Conservation (phyloP, 208 protist species). For the Strigomonas culicis region DNA sequence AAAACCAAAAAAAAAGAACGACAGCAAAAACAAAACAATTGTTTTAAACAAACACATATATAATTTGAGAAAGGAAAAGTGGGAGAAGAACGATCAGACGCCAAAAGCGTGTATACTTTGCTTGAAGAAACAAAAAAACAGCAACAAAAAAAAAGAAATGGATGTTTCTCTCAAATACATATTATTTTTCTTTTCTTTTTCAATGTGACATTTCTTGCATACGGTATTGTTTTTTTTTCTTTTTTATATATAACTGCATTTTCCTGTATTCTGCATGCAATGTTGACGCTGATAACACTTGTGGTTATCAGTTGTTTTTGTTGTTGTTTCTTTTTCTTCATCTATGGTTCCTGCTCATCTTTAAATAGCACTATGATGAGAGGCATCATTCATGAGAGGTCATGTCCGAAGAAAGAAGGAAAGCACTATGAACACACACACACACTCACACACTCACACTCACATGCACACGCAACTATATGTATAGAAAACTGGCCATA, state of each 20-base stretch:
- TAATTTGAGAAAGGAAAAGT: neutral
- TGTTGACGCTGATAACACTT: no score
- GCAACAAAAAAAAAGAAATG: neutral
- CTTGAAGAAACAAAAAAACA: neutral
- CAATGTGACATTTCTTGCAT: no score
- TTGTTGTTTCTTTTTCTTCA: no score
- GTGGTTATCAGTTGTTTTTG: no score
- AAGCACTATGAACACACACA: conserved; percentile 5
- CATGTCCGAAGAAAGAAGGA: conserved; percentile 2
- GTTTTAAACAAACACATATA: neutral
- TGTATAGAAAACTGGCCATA: no score
- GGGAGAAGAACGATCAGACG: neutral
- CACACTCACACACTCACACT: conserved; percentile 1
- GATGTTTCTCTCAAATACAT: neutral
- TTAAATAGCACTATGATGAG: neutral
- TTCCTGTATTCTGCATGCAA: no score
- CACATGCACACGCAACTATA: no score
- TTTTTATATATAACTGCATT: no score
- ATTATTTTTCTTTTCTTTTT: no score
- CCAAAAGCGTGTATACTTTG: neutral
- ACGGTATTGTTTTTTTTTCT: no score
- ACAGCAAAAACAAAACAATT: neutral
- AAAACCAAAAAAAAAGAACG: conserved; percentile 1
- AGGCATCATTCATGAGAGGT: neutral
- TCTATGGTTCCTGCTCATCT: neutral